Evolutionary conservation across 2,329 filamentous ascomycete genomes (phyloP), one percentile per base, ranked within the genome.

Genomic region (Alternaria infectoria): DNA sequence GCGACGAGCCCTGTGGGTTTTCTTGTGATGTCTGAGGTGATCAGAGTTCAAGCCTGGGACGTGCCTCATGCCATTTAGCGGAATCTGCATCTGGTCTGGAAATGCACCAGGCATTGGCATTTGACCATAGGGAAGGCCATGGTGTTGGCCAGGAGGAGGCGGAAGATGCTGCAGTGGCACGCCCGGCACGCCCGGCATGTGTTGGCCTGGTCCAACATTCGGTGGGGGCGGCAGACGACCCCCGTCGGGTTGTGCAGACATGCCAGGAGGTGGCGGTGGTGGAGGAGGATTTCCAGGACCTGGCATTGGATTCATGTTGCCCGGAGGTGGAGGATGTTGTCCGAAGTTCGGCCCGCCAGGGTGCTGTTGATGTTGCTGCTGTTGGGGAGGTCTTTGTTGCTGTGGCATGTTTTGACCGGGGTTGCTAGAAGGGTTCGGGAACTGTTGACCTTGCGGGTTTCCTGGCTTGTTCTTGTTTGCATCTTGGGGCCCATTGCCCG

Each of bases 101-200:
- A 66, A 72, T 6, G 59, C 21, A 19, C 67, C 69, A 36, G 73
- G 67, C 67, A 73, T 73, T 10, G 43, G 21, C 40, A 43, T 23
- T 51, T 19, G 36, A 9, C 25, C 9, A 21, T 13, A 28, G 5
- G 45, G 26, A 4, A 40, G 19, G 36, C 36, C 36, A 40, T 40
- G 36, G 8, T 1, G n/a, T 1, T 40, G 36, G 15, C 36, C 36
- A 60, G 11, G 65, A 55, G 43, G 51, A 32, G 57, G 19, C 60
- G 57, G 60, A 50, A 43, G 66, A 30, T 51, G 65, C 21, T 59
- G 71, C 54, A 58, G 12, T 9, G 54, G 65, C 6, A 57, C 63
- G n/a, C 57, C 66, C 17, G 54, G 65, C 6, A 57, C 63, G n/a
- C 57, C 66, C 17, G 59, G 56, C 19, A 61, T 60, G 45, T 12